Conservation (phyloP, 2,329 filamentous ascomycete genomes). For the Fusarium ramigenum region DNA sequence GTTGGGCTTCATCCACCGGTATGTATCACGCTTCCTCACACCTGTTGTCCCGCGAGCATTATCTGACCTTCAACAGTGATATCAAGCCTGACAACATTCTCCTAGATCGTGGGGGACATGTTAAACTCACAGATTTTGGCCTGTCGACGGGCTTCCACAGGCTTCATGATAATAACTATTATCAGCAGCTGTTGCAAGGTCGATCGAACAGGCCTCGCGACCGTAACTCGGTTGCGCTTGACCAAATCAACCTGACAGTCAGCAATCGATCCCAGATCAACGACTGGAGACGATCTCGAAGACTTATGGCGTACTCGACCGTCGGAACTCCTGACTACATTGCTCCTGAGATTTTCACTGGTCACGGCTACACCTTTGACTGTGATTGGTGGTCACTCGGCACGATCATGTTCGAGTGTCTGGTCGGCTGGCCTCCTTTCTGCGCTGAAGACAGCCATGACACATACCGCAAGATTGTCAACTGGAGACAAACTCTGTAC, state of each 20-base stretch:
- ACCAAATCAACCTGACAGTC: constrained; percentile 97
- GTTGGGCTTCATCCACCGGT: constrained; percentile 98
- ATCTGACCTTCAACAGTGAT: constrained; percentile 68
- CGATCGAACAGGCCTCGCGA: constrained; percentile 78
- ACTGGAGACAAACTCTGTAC: constrained; percentile 94
- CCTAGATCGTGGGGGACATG: constrained; percentile 92
- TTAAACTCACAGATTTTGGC: constrained; percentile 98
- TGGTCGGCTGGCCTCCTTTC: constrained; percentile 98
- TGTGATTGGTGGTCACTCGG: constrained; percentile 99
- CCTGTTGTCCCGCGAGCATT: neutral
- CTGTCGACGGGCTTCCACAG: constrained; percentile 98
- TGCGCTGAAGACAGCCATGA: constrained; percentile 97
- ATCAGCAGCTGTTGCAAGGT: constrained; percentile 92
- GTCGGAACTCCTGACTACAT: constrained; percentile 99
- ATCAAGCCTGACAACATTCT: constrained; percentile 99
- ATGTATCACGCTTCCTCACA: constrained; percentile 47
- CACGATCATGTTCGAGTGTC: constrained; percentile 99
- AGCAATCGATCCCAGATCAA: constrained; percentile 98
- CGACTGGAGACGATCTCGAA: constrained; percentile 95
- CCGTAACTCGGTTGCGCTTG: constrained; percentile 92
- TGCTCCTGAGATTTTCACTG: constrained; percentile 96
- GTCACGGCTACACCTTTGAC: constrained; percentile 93
- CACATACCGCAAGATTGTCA: constrained; percentile 98
- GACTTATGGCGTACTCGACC: constrained; percentile 97
- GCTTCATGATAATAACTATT: constrained; percentile 97